These are phyloP conservation scores for Hygrophila difformis DNA, from an alignment of 257 asterid genomes.

Conservation along the genomic window DNA sequence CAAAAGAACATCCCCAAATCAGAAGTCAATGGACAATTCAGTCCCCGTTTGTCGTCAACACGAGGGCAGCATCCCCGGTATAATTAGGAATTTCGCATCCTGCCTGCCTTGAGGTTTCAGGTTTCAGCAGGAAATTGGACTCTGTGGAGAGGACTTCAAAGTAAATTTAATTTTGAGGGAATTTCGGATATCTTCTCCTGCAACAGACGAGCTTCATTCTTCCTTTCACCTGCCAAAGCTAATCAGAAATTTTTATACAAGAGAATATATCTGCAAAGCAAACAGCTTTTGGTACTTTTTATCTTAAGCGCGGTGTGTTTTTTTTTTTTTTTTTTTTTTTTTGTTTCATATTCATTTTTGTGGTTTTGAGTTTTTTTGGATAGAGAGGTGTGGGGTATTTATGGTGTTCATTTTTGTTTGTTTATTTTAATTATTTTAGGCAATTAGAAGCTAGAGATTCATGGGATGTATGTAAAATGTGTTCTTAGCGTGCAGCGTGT, in stretches of 20 bases:
- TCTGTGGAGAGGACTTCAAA: not conserved
- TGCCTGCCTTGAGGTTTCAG: not conserved
- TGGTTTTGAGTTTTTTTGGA: no score
- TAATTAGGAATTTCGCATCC: not conserved
- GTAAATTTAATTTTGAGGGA: not conserved
- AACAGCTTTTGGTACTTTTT: not conserved
- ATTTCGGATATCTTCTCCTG: not conserved
- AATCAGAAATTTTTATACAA: no score
- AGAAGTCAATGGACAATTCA: not conserved
- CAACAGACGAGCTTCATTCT: not conserved
- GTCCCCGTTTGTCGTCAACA: not conserved
- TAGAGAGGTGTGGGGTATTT: no score
- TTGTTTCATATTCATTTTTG: no score
- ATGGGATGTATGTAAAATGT: no score
- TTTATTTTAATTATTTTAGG: no score
- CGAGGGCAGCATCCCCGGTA: not conserved
- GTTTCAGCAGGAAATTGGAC: not conserved
- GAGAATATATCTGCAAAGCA: not conserved
- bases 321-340: no score
- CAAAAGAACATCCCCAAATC: constrained; percentile 18
- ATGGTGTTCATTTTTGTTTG: no score
- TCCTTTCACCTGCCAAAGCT: not conserved
- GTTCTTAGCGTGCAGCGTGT: no score
- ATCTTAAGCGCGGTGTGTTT: no score
- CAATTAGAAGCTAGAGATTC: no score